Percentiles rank a stretch among this genome's conserved stretches.
These are phyloP conservation scores for Sequoiadendron giganteum DNA, from an alignment of 75 land plant species.

Conservation along the genomic window DNA sequence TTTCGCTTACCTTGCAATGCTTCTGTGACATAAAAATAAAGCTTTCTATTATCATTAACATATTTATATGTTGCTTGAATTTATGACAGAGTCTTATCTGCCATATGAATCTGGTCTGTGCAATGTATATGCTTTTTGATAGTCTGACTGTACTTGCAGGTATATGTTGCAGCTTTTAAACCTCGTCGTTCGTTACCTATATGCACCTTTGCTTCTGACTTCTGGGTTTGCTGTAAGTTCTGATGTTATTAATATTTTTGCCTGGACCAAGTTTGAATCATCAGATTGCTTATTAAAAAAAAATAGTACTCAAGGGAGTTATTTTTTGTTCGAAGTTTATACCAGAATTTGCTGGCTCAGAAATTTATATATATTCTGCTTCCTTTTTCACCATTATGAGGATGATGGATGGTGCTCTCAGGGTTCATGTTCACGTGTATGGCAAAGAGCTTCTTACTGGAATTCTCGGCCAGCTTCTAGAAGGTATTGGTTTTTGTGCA, in stretches of 20 bases:
- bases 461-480: constrained; percentile 74
- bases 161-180: constrained; percentile 90
- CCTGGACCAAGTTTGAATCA: background rate
- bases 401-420: constrained; percentile 20
- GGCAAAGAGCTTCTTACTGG: constrained; percentile 94
- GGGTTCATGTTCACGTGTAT: constrained; percentile 92
- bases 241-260: background rate
- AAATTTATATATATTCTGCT: background rate
- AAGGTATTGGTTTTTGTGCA: constrained; percentile 43
- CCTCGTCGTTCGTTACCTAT: constrained; percentile 57
- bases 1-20: background rate
- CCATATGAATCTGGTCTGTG: background rate
- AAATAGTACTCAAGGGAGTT: background rate
- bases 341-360: background rate
- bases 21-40: background rate
- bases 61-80: background rate
- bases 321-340: background rate
- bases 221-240: constrained; percentile 81
- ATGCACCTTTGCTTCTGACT: constrained; percentile 78
- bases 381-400: background rate
- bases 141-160: constrained; percentile 32
- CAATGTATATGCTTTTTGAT: constrained; percentile 3
- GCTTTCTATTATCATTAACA: background rate
- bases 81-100: background rate
- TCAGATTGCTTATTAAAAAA: background rate